Evolutionary conservation across 1,284 basidiomycete genomes (phyloP), one percentile per base, ranked within the genome.

Genomic region (Flammula alnicola): DNA sequence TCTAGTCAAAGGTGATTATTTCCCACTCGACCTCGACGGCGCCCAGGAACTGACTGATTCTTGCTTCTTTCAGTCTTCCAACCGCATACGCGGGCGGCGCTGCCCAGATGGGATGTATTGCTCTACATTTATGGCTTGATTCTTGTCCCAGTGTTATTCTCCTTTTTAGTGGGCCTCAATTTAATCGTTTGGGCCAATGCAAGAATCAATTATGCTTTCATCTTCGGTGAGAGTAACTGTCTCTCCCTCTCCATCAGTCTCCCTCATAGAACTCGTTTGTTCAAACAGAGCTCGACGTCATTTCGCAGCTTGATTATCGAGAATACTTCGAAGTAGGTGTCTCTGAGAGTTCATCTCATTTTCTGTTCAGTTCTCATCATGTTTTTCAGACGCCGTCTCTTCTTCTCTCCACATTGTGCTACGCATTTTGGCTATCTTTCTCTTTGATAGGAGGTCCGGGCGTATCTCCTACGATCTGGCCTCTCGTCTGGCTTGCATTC

Each of bases 181-280:
- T 60, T 98, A 8, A 61, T 85, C 12, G 88, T 87, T 0, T 98
- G 92, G 90, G 78, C 84, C 0, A 67, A 71, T 1, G 77, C 84
- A 3, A 77, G 91, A 36, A 93, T 97, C 63, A 97, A 96, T 66
- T 94, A 94, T 56, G 79, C 84, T 16, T 96, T 98, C 67, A 95
- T 98, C 44, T 95, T 98, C 60, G 85, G 88, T 90, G 49, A 44
- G 61, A 16, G 17, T 12, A 14, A 33, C 33, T n/a, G 35, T 46
- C 44, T 37, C 17, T 47, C 17, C 17, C 39, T 43, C 7, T 19
- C 11, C 36, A 23, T 12, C 14, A 41, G 30, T 43, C 16, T 33
- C 16, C 27, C 30, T 48, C 11, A 17, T 17, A 19, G 22, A 39
- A n/a, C n/a, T 14, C 20, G 12, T 54, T 33, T 5, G 29, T 55